Evolutionary conservation across 208 protist genomes (phyloP).

Genomic region (Polymyxa betae): DNA sequence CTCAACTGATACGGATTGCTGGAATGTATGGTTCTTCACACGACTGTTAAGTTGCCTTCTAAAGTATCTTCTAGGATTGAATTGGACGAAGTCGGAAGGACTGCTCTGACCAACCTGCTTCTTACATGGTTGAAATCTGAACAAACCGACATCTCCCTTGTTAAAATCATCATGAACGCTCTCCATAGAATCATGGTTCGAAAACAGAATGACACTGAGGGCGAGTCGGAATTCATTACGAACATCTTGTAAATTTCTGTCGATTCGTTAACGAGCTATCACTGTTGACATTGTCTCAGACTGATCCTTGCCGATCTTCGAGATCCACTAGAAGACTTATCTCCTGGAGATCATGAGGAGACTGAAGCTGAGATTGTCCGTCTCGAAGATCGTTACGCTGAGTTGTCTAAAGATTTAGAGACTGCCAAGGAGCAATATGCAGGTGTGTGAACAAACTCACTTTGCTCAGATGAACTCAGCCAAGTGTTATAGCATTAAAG

Average conservation of each 20-base stretch:
- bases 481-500: not conserved
- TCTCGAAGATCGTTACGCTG: not conserved
- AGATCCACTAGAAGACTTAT: slow-evolving; percentile 23
- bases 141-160: not conserved
- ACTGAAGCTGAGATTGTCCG: not conserved
- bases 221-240: slow-evolving; percentile 25
- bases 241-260: not conserved
- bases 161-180: not conserved
- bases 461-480: not conserved
- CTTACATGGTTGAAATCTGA: not conserved
- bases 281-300: not conserved
- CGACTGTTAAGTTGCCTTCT: not conserved
- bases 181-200: slow-evolving; percentile 3
- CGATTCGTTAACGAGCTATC: not conserved
- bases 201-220: not conserved
- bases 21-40: not conserved
- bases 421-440: not conserved
- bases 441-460: not conserved
- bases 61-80: not conserved
- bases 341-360: not conserved
- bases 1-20: not conserved
- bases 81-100: not conserved
- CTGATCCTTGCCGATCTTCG: slow-evolving; percentile 29
- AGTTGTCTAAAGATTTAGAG: not conserved
- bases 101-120: not conserved